These are phyloP conservation scores for Clonostachys byssicola DNA, from an alignment of 2,329 filamentous ascomycete genomes.

Conservation along the genomic window DNA sequence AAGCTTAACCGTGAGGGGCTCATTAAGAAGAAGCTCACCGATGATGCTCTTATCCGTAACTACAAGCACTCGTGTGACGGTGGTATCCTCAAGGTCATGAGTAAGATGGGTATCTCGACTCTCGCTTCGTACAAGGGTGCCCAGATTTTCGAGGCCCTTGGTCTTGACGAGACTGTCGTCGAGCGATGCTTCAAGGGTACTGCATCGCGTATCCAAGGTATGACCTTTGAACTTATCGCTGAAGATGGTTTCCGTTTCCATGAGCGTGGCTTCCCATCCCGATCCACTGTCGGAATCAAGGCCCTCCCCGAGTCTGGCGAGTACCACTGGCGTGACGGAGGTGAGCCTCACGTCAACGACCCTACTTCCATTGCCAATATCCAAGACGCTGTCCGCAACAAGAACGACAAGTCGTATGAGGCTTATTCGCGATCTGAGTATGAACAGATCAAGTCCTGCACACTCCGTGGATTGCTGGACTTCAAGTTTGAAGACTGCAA, in stretches of 20 bases:
- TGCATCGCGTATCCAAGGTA: conserved; percentile 87
- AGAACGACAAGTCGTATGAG: conserved; percentile 98
- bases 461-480: conserved; percentile 87
- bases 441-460: conserved; percentile 95
- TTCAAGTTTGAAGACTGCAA: conserved; percentile 89
- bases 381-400: conserved; percentile 91
- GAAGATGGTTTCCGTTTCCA: conserved; percentile 94
- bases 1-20: conserved; percentile 94
- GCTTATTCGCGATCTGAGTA: conserved; percentile 91
- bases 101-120: conserved; percentile 98
- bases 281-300: conserved; percentile 69
- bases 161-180: conserved; percentile 86
- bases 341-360: conserved; percentile 93
- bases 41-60: conserved; percentile 84
- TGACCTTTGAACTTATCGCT: conserved; percentile 90
- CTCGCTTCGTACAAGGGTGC: conserved; percentile 96
- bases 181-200: conserved; percentile 95
- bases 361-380: conserved; percentile 94
- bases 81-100: conserved; percentile 98
- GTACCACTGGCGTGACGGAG: conserved; percentile 97
- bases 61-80: conserved; percentile 97
- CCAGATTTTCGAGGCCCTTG: conserved; percentile 95
- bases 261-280: conserved; percentile 84
- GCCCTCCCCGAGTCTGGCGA: conserved; percentile 90
- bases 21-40: conserved; percentile 82